phyloP scores from a whole-genome alignment of 306 rosid species.

The Cucumis cinereus region DNA sequence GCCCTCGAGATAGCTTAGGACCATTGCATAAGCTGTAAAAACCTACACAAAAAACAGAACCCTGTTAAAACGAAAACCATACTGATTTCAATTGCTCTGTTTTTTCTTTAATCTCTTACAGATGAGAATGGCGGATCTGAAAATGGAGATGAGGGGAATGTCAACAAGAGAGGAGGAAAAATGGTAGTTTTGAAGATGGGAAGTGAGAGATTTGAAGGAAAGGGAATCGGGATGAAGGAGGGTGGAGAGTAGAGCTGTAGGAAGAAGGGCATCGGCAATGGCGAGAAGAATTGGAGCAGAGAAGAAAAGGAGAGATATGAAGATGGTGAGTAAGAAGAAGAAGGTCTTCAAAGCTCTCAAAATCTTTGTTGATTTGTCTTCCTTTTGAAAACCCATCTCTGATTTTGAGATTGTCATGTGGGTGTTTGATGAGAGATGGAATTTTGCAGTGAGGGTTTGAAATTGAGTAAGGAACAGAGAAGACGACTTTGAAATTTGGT shows the following conservation, averaged over 20 bases:
- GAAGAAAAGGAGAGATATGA: conserved; percentile 56
- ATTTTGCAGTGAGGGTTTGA: background rate
- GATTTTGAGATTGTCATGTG: background rate
- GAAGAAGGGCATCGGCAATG: conserved; percentile 56
- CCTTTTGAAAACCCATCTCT: conserved; percentile 64
- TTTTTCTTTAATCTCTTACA: conserved; percentile 17
- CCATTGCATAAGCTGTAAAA: conserved; percentile 82
- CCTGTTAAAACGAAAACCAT: background rate
- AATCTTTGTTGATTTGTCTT: conserved; percentile 46
- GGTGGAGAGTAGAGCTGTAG: conserved; percentile 68
- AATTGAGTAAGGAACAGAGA: background rate
- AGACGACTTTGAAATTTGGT: background rate
- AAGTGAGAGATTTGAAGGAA: conserved; percentile 35
- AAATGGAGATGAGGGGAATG: conserved; percentile 67
- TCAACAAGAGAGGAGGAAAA: conserved; percentile 70
- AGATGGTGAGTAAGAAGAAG: conserved; percentile 65
- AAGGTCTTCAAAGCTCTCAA: conserved; percentile 53
- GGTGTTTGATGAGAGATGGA: background rate
- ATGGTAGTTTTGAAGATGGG: conserved; percentile 58
- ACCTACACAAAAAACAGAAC: conserved; percentile 24
- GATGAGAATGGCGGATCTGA: conserved; percentile 67
- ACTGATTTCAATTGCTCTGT: background rate
- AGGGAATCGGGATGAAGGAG: conserved; percentile 12
- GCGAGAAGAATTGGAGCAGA: conserved; percentile 71
- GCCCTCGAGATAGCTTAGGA: conserved; percentile 61